phyloP scores from a whole-genome alignment of 306 rosid genomes.

The cucumber (Cucumis sativus) region Cucumber_9930_V3 NC_026657.2:40019001-40019500 shows the following conservation, averaged over 20 bases:
- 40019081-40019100: background rate
- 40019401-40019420: too few species aligned
- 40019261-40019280: background rate
- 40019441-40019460: too few species aligned
- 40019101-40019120: background rate
- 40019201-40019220: too few species aligned
- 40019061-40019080: background rate
- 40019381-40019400: too few species aligned
- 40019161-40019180: too few species aligned
- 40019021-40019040: background rate
- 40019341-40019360: background rate
- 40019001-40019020: background rate
- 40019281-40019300: background rate
- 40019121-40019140: too few species aligned
- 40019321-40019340: background rate
- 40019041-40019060: background rate
- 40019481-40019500: too few species aligned
- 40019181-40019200: too few species aligned
- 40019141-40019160: too few species aligned
- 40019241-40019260: background rate
- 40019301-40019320: background rate
- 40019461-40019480: too few species aligned
- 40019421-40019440: too few species aligned
- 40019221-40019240: background rate
- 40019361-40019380: background rate